Conservation (phyloP, 1,284 basidiomycete species). For the Cutaneotrichosporon sp. region DNA sequence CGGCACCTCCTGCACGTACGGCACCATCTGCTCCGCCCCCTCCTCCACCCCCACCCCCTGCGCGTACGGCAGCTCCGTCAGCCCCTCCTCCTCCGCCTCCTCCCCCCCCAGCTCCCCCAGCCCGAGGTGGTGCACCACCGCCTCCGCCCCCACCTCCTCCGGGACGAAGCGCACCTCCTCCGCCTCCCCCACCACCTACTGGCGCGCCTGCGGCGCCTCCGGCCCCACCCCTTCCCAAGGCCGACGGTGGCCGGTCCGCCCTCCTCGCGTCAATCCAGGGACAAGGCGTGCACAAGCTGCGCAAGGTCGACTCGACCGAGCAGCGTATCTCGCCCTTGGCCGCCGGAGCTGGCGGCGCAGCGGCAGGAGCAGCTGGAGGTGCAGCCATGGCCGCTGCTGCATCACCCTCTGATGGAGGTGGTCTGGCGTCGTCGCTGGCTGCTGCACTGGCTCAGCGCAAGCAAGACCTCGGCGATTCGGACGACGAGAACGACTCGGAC, state of each 20-base stretch:
- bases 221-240: conserved; percentile 32
- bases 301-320: conserved; percentile 54
- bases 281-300: conserved; percentile 64
- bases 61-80: conserved; percentile 16
- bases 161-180: conserved; percentile 59
- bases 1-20: conserved; percentile 13
- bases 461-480: conserved; percentile 81
- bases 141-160: conserved; percentile 65
- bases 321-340: conserved; percentile 48
- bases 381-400: conserved; percentile 29
- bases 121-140: conserved; percentile 72
- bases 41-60: conserved; percentile 33
- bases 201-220: conserved; percentile 39
- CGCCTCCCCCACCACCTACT: conserved; percentile 43
- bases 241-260: conserved; percentile 54
- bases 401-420: conserved; percentile 36
- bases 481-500: conserved; percentile 84
- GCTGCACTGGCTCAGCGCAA: conserved; percentile 70
- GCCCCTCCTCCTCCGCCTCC: conserved; percentile 41
- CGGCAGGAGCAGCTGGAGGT: conserved; percentile 49
- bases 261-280: conserved; percentile 66
- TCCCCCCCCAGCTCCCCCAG: conserved; percentile 71
- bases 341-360: conserved; percentile 52
- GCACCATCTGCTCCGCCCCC: conserved; percentile 34
- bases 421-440: conserved; percentile 63